These are phyloP conservation scores for Agrocybe pediades DNA, from an alignment of 768 basidiomycete species.

Conservation along the genomic window DNA sequence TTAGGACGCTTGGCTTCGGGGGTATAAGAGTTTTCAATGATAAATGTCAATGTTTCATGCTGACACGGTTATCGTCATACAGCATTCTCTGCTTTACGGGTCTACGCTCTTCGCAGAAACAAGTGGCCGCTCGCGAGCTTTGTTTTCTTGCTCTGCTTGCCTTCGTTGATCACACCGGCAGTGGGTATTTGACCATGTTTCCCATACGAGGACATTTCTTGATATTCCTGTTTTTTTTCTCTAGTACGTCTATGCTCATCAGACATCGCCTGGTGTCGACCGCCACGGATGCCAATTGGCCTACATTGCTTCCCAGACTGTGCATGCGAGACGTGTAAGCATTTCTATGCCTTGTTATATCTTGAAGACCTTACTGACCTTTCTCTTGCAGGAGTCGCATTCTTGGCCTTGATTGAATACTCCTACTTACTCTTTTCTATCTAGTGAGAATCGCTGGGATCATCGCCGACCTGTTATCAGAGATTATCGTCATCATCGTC, in stretches of 20 bases:
- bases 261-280: slow-evolving; percentile 12
- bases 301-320: slow-evolving; percentile 9
- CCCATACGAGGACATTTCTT: neutral
- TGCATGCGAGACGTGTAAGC: slow-evolving; percentile 14
- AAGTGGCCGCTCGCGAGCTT: slow-evolving; percentile 25
- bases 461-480: slow-evolving; percentile 28
- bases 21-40: slow-evolving; percentile 1
- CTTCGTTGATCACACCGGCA: slow-evolving; percentile 26
- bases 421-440: neutral
- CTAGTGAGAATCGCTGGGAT: slow-evolving; percentile 31
- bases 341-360: neutral
- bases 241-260: slow-evolving; percentile 17
- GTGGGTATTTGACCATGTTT: slow-evolving; percentile 12
- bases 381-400: slow-evolving; percentile 1
- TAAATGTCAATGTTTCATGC: neutral
- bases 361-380: neutral
- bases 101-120: slow-evolving; percentile 26
- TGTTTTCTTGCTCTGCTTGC: slow-evolving; percentile 27
- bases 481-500: slow-evolving; percentile 29
- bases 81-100: slow-evolving; percentile 32
- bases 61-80: slow-evolving; percentile 3
- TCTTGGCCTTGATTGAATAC: neutral
- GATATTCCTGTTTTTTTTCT: neutral
- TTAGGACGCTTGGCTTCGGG: slow-evolving; percentile 27
- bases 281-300: slow-evolving; percentile 11